These are phyloP conservation scores for Catharanthus roseus DNA, from an alignment of 257 asterid species.

Conservation along the genomic window DNA sequence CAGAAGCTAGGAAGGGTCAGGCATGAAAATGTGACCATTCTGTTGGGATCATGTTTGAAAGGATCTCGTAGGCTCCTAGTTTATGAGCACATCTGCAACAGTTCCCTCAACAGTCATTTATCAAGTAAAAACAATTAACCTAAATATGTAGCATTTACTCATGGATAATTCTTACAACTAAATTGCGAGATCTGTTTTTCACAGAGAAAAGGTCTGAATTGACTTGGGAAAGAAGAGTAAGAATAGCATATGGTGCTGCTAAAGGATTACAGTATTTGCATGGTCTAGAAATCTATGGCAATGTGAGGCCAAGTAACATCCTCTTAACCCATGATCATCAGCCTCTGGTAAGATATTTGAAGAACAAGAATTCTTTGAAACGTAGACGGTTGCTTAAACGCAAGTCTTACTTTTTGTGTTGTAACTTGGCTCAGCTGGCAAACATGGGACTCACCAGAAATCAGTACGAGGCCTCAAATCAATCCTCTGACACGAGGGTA, in stretches of 20 bases:
- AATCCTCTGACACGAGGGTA: conserved; percentile 30
- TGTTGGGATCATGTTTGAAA: conserved; percentile 47
- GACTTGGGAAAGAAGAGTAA: conserved; percentile 48
- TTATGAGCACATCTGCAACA: conserved; percentile 46
- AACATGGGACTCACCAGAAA: conserved; percentile 39
- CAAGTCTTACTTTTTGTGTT: neutral
- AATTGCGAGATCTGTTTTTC: neutral
- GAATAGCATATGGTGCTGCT: conserved; percentile 43
- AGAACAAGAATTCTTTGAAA: neutral
- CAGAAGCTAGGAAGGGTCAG: conserved; percentile 30
- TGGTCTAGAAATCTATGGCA: conserved; percentile 35
- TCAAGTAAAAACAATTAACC: conserved; percentile 24
- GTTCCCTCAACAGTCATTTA: conserved; percentile 39
- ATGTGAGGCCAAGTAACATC: conserved; percentile 49
- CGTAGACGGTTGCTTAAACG: neutral
- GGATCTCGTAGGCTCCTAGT: conserved; percentile 40
- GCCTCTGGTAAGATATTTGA: conserved; percentile 37
- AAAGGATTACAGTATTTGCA: conserved; percentile 48
- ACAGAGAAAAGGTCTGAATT: conserved; percentile 34
- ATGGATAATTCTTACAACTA: neutral
- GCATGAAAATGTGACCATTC: conserved; percentile 43
- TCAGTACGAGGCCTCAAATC: conserved; percentile 42
- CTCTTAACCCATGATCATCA: conserved; percentile 54
- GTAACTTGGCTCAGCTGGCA: conserved; percentile 28
- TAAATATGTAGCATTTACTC: neutral